Conservation (phyloP, 441 rosid genomes). For the Adansonia rubrostipa region DNA sequence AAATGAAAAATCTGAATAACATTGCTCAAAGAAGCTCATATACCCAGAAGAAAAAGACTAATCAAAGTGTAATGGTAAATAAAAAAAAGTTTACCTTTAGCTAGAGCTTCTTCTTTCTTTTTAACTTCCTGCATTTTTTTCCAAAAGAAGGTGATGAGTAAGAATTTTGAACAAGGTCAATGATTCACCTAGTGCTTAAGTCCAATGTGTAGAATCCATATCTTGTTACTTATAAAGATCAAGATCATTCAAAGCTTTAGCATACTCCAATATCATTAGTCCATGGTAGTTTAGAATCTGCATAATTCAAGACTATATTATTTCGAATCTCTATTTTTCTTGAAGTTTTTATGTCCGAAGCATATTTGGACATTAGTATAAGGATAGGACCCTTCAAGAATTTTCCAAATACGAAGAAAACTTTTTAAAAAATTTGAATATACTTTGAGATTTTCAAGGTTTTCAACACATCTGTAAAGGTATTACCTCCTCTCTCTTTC, state of each 20-base stretch:
- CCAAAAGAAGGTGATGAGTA: conserved; percentile 17
- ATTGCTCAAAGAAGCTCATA: background rate
- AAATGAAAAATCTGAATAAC: too few relatives aligned
- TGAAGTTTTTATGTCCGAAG: too few relatives aligned
- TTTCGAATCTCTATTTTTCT: too few relatives aligned
- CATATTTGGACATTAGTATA: too few relatives aligned
- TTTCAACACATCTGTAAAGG: background rate
- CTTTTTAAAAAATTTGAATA: too few relatives aligned
- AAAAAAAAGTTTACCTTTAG: conserved; percentile 50
- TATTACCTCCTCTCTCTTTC: conserved; percentile 75
- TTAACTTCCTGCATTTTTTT: conserved; percentile 58
- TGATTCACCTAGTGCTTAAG: too few relatives aligned
- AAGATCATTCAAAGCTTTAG: background rate
- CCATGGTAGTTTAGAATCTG: background rate
- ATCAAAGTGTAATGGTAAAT: background rate
- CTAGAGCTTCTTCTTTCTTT: conserved; percentile 81
- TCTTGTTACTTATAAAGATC: background rate
- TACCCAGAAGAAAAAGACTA: background rate
- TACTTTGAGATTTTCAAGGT: too few relatives aligned
- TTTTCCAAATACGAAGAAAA: too few relatives aligned
- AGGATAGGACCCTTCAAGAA: too few relatives aligned
- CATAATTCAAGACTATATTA: background rate
- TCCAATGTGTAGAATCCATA: background rate
- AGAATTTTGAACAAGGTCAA: background rate
- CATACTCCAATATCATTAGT: background rate